These are phyloP conservation scores for Fusarium sp. DNA, from an alignment of 2,329 filamentous ascomycete genomes.

Conservation along the genomic window DNA sequence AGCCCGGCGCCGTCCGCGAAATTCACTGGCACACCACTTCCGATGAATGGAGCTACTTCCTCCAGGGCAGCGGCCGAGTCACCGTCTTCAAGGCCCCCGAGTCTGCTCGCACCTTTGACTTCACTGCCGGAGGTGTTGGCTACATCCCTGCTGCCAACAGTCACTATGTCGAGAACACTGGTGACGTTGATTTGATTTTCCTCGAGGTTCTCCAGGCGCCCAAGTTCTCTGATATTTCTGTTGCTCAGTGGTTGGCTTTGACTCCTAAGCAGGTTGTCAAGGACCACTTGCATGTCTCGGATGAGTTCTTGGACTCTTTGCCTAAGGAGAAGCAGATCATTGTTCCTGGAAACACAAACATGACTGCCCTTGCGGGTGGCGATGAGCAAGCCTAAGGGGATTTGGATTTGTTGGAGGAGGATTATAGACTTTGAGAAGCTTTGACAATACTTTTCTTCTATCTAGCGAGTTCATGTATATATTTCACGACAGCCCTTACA, in stretches of 20 bases:
- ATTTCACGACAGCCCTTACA: rapidly evolving
- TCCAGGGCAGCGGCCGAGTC: slow-evolving; percentile 9
- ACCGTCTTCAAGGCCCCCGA: slow-evolving; percentile 12
- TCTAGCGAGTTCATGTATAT: background rate
- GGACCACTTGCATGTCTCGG: slow-evolving; percentile 17
- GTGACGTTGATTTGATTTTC: slow-evolving; percentile 10
- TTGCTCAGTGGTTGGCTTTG: slow-evolving; percentile 17
- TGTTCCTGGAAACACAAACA: background rate
- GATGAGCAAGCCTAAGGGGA: background rate
- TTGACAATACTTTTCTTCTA: background rate
- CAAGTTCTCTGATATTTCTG: slow-evolving; percentile 16
- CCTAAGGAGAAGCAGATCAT: slow-evolving; percentile 20
- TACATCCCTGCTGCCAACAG: slow-evolving; percentile 15
- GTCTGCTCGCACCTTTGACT: slow-evolving; percentile 8
- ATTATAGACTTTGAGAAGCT: background rate
- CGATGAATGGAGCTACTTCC: slow-evolving; percentile 20
- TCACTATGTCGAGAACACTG: slow-evolving; percentile 22
- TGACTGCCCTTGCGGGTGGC: slow-evolving; percentile 3
- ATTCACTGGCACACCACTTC: slow-evolving; percentile 23
- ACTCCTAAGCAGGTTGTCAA: slow-evolving; percentile 15
- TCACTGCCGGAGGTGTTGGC: slow-evolving; percentile 10
- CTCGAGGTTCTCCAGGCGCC: slow-evolving; percentile 17
- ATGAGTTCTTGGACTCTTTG: slow-evolving; percentile 11
- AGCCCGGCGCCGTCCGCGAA: slow-evolving; percentile 11
- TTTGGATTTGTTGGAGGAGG: background rate